Percentiles rank a stretch among this genome's conserved stretches.
Conservation (phyloP, 2,329 filamentous ascomycete species). For the Penicillium decumbens region DNA sequence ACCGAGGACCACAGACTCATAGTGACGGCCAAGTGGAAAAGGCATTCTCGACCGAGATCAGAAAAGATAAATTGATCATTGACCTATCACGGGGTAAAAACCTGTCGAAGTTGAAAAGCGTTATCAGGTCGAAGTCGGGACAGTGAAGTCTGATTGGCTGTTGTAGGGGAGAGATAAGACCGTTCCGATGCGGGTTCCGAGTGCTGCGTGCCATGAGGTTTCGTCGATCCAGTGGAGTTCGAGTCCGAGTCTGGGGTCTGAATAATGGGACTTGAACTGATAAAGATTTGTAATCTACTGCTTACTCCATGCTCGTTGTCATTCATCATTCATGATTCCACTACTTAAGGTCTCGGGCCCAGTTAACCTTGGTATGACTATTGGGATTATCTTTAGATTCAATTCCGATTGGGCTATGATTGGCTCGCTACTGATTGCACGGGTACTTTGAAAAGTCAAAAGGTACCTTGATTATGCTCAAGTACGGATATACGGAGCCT, state of each 20-base stretch:
- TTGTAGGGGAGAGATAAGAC: slow-evolving; percentile 1
- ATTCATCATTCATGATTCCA: neutral
- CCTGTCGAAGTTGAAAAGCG: neutral
- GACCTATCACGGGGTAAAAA: no score
- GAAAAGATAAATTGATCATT: neutral
- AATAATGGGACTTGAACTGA: neutral
- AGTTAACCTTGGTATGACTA: neutral
- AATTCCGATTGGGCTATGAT: neutral
- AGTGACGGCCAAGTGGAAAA: no score
- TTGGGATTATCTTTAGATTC: neutral
- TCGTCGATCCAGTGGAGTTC: neutral
- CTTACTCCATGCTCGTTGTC: slow-evolving; percentile 5
- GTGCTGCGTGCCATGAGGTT: neutral
- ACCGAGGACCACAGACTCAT: neutral
- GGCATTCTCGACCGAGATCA: no score
- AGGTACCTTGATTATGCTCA: neutral
- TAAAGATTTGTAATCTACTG: neutral
- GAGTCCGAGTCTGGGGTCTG: neutral
- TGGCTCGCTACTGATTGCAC: neutral
- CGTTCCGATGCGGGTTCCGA: neutral
- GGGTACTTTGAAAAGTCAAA: neutral
- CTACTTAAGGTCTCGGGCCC: neutral
- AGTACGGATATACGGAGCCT: neutral
- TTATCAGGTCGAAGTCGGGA: slow-evolving; percentile 1
- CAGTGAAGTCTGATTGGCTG: slow-evolving; percentile 1